These are phyloP conservation scores for Solanum hybrid DNA, from an alignment of 305 asterid species.

Conservation along the genomic window DNA sequence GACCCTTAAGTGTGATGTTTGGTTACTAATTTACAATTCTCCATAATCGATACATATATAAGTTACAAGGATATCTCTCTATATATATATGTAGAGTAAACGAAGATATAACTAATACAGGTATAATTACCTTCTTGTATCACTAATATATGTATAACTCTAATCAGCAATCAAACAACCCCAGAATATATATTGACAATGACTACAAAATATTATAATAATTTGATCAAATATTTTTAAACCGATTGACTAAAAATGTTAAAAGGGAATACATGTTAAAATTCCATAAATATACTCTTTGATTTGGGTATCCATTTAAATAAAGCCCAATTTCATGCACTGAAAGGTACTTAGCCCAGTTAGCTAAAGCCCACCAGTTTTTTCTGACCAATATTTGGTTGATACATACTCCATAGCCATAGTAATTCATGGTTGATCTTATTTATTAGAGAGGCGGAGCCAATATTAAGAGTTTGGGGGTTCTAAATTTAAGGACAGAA, in stretches of 20 bases:
- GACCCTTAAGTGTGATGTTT: neutral
- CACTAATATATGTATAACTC: neutral
- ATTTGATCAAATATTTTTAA: neutral
- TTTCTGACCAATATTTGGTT: neutral
- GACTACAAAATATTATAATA: neutral
- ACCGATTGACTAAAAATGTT: neutral
- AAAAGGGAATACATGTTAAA: neutral
- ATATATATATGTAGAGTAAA: neutral
- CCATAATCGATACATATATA: neutral
- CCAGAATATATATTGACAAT: neutral
- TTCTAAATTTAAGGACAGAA: too few species aligned
- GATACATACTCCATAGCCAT: neutral
- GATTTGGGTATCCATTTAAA: neutral
- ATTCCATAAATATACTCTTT: neutral
- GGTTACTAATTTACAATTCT: neutral
- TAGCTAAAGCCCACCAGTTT: neutral
- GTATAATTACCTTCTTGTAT: neutral
- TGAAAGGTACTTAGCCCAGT: neutral
- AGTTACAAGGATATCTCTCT: neutral
- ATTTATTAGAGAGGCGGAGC: too few species aligned
- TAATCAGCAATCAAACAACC: neutral
- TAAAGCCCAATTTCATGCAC: neutral
- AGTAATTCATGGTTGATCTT: neutral
- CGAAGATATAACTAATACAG: neutral
- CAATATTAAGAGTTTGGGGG: too few species aligned